Percentiles rank a stretch among this genome's conserved stretches.
Evolutionary conservation across 1,139 yeast genomes (phyloP).

Genomic region (Ogataea hybrid): DNA sequence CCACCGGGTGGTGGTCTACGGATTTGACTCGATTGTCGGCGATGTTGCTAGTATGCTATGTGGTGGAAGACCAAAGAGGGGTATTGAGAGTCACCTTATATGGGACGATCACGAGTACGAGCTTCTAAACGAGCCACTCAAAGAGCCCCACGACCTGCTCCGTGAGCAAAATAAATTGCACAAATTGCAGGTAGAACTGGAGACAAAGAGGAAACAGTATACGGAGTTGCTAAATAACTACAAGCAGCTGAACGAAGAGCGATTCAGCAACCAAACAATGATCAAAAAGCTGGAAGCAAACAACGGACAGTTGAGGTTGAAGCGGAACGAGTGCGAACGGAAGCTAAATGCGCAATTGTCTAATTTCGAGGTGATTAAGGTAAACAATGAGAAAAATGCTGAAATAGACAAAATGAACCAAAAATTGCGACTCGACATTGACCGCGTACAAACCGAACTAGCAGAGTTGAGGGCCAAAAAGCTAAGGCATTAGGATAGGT

Average conservation of each 20-base stretch:
- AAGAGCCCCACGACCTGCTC: slow-evolving; percentile 6
- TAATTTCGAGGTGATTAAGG: slow-evolving; percentile 31
- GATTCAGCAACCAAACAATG: slow-evolving; percentile 25
- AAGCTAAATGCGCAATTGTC: slow-evolving; percentile 23
- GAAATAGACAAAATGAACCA: slow-evolving; percentile 29
- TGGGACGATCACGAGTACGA: slow-evolving; percentile 17
- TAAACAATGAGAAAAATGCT: slow-evolving; percentile 30
- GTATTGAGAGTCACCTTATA: slow-evolving; percentile 7
- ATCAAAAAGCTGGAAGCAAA: slow-evolving; percentile 20
- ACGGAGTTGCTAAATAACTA: slow-evolving; percentile 30
- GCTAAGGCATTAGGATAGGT: slow-evolving; percentile 1
- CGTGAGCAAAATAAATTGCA: slow-evolving; percentile 12
- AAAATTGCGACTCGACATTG: slow-evolving; percentile 25
- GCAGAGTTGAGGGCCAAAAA: slow-evolving; percentile 17
- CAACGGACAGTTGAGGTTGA: slow-evolving; percentile 20
- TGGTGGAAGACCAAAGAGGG: neutral
- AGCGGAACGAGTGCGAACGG: slow-evolving; percentile 15
- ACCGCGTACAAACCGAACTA: slow-evolving; percentile 21
- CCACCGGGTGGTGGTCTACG: slow-evolving; percentile 23
- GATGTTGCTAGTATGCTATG: slow-evolving; percentile 12
- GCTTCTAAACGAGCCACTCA: slow-evolving; percentile 7
- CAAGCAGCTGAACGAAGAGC: slow-evolving; percentile 32
- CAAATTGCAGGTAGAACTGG: slow-evolving; percentile 14
- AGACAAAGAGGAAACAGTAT: slow-evolving; percentile 17
- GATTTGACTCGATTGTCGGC: slow-evolving; percentile 24